Evolutionary conservation across 768 basidiomycete species (phyloP).

Genomic region (Myochromella boudieri): DNA sequence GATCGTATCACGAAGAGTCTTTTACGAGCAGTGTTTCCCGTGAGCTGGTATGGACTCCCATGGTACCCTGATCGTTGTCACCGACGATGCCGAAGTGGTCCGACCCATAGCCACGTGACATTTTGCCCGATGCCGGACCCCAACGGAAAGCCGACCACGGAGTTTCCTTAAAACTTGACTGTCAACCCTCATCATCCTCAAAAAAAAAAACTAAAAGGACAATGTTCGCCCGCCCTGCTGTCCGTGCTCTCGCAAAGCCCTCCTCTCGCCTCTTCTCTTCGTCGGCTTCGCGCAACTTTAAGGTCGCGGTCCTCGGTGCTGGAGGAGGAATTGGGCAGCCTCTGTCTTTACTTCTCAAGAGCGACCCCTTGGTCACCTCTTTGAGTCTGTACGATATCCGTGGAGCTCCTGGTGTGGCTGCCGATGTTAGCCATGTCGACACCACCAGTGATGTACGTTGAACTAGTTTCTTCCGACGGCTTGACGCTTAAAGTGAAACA

Average conservation of each 20-base stretch:
- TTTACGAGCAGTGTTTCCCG: no score
- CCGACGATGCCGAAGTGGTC: constrained; percentile 1
- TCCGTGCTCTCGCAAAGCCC: constrained; percentile 52
- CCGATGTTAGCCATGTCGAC: constrained; percentile 95
- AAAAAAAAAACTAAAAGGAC: constrained; percentile 21
- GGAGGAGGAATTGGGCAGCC: constrained; percentile 99
- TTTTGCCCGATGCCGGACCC: constrained; percentile 6
- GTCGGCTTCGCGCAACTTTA: constrained; percentile 67
- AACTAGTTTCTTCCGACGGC: constrained; percentile 6
- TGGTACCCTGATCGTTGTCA: no score
- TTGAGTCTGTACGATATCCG: constrained; percentile 93
- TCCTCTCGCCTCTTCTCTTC: constrained; percentile 75
- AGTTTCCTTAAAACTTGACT: constrained; percentile 14
- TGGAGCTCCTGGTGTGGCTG: constrained; percentile 94
- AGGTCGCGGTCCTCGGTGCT: constrained; percentile 96
- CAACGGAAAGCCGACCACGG: constrained; percentile 8
- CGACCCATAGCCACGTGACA: constrained; percentile 3
- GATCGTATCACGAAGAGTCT: no score
- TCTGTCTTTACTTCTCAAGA: constrained; percentile 90
- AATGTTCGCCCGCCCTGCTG: constrained; percentile 70
- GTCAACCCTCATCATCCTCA: constrained; percentile 21
- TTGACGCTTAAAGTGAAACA: constrained; percentile 7
- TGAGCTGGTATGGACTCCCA: no score
- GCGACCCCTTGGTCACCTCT: constrained; percentile 83
- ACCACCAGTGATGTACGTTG: constrained; percentile 70